Evolutionary conservation across 768 basidiomycete genomes (phyloP), one percentile per base, ranked within the genome.

Genomic region (Amanita exitialis): DNA sequence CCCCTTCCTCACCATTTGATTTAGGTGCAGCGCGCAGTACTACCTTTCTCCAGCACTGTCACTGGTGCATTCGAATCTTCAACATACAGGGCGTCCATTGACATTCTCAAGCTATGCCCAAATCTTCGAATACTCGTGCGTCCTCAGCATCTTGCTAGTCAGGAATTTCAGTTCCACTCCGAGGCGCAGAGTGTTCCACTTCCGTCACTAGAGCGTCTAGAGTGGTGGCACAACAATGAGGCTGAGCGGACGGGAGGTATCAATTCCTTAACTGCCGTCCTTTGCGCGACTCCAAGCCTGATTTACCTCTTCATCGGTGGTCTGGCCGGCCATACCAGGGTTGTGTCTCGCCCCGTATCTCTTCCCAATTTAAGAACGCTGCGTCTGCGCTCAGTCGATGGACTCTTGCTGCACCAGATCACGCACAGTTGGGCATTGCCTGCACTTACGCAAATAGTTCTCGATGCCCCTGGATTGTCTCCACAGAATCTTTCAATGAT

Each of bases 241-340:
- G 82, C 83, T 18, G 75, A 78, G 35, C 72, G 77, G 41, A 71
- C 78, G 15, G 82, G 82, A 1, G 83, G 83, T 5, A 78, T 85
- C 53, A 85, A 86, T 62, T 79, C 76, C 6, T 65, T 86, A 37
- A 58, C 60, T 2, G 64, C 73, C 47, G 77, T 82, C 53, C 71
- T 86, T 21, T 65, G 61, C 7, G 66, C 63, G 42, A 62, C 81
- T 3, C 80, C 83, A 6, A 77, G 76, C 52, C 59, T 86, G 44
- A 69, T 72, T 44, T 83, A 78, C 57, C 76, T 86, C 47, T 69
- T 77, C 53, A 61, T 84, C 18, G 77, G 76, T 20, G 80, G 80
- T 54, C 57, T 67, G 60, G 54, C 63, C 55, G 69, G 66, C 37
- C 53, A 61, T 45, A 57, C 56, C 56, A 57, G 54, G 54, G 57